Conservation (phyloP, 305 asterid genomes). For the Solanum hybrid region DNA sequence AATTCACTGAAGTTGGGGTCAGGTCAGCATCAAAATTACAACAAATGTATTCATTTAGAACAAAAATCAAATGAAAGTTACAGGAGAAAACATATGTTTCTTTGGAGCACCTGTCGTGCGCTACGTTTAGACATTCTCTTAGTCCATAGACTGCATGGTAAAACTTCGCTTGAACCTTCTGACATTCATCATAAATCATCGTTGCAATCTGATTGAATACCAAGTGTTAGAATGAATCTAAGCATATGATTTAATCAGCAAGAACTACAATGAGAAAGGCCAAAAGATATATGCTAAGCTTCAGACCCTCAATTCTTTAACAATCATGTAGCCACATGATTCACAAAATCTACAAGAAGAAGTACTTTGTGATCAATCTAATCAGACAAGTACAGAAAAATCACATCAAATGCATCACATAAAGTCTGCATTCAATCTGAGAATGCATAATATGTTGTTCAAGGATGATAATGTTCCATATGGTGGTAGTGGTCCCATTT, state of each 20-base stretch:
- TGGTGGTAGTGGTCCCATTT: not conserved
- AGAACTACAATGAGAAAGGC: not conserved
- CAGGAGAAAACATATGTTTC: not conserved
- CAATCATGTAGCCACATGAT: conserved; percentile 8
- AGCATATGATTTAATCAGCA: not conserved
- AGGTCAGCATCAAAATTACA: not conserved
- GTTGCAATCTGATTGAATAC: conserved; percentile 27
- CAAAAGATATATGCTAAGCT: not conserved
- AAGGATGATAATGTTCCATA: not conserved
- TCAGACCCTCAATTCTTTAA: conserved; percentile 2
- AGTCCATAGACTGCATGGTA: not conserved
- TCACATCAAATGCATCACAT: not conserved
- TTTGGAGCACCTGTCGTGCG: not conserved
- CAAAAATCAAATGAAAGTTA: not conserved
- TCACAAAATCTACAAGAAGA: conserved; percentile 10
- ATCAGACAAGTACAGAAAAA: not conserved
- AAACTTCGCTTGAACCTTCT: conserved; percentile 43
- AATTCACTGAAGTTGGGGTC: not conserved
- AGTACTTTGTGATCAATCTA: conserved; percentile 1
- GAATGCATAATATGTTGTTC: not conserved
- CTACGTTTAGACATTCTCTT: not conserved
- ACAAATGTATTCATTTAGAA: not conserved
- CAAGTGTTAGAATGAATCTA: conserved; percentile 32
- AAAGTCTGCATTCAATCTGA: not conserved
- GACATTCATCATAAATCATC: conserved; percentile 80